phyloP scores from a whole-genome alignment of 305 asterid genomes.

The Rubia peregrina region DNA sequence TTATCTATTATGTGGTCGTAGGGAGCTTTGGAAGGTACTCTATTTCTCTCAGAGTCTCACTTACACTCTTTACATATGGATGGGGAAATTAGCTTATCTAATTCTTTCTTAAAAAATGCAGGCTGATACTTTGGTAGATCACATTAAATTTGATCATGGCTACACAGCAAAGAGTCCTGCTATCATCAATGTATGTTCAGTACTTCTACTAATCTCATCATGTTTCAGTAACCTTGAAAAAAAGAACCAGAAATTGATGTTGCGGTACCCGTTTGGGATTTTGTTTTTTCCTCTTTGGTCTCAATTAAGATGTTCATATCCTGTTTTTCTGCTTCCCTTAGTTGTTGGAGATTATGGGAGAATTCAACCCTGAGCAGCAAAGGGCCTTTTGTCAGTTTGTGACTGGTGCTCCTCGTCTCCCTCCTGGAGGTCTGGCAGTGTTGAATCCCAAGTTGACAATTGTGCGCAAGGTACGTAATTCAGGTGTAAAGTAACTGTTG shows the following conservation, averaged over 20 bases:
- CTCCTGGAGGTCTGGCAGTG: conserved; percentile 94
- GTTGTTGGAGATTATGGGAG: conserved; percentile 98
- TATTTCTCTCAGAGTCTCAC: conserved; percentile 16
- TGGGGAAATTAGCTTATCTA: neutral
- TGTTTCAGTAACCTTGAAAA: neutral
- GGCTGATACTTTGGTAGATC: conserved; percentile 87
- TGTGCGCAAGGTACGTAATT: conserved; percentile 78
- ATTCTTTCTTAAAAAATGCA: conserved; percentile 30
- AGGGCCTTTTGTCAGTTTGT: conserved; percentile 96
- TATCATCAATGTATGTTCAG: conserved; percentile 49
- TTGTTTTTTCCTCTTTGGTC: neutral
- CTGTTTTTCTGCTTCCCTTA: conserved; percentile 23
- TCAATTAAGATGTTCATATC: neutral
- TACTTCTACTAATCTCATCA: neutral
- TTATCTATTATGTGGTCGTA: conserved; percentile 91
- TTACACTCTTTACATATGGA: neutral
- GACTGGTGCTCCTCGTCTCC: conserved; percentile 99
- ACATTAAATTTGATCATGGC: conserved; percentile 98
- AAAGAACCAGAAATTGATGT: neutral
- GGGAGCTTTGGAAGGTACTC: conserved; percentile 94
- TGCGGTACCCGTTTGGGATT: neutral
- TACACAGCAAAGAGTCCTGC: conserved; percentile 97
- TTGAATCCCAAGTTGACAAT: conserved; percentile 94
- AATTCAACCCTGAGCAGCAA: conserved; percentile 86
- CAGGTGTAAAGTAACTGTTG: neutral